phyloP scores from a whole-genome alignment of 768 basidiomycete genomes.

The Mycena vitilis region DNA sequence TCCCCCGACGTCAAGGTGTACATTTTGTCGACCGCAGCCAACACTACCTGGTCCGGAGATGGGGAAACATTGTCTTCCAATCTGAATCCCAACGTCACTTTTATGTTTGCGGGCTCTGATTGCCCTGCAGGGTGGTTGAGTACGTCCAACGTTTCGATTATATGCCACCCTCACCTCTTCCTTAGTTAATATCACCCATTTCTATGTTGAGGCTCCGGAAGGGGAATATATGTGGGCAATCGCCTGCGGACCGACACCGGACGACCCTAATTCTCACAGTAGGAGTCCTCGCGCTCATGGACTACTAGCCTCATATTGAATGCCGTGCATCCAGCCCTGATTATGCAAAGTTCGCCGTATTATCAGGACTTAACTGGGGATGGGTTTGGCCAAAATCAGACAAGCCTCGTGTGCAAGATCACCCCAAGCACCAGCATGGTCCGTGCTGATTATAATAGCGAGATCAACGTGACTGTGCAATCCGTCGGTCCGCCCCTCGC shows the following conservation, averaged over 20 bases:
- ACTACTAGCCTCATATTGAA: too few relatives aligned
- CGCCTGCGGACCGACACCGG: slow-evolving; percentile 14
- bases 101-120: neutral
- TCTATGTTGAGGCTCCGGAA: neutral
- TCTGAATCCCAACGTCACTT: neutral
- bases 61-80: neutral
- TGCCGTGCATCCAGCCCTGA: slow-evolving; percentile 18
- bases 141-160: neutral
- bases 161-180: neutral
- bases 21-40: neutral
- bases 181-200: slow-evolving; percentile 25
- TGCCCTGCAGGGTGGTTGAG: neutral
- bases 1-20: neutral
- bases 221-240: slow-evolving; percentile 20
- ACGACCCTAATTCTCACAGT: slow-evolving; percentile 22
- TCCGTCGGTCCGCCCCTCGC: neutral
- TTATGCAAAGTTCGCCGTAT: slow-evolving; percentile 11
- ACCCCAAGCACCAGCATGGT: slow-evolving; percentile 8
- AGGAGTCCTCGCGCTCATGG: neutral
- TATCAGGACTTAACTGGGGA: slow-evolving; percentile 14
- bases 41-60: neutral
- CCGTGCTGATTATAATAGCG: neutral
- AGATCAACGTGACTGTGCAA: slow-evolving; percentile 3
- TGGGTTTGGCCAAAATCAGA: slow-evolving; percentile 2
- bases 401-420: slow-evolving; percentile 27